Percentiles rank a stretch among this genome's conserved stretches.
These are phyloP conservation scores for Fraxinus quadrangulata DNA, from an alignment of 257 asterid genomes.

Conservation along the genomic window DNA sequence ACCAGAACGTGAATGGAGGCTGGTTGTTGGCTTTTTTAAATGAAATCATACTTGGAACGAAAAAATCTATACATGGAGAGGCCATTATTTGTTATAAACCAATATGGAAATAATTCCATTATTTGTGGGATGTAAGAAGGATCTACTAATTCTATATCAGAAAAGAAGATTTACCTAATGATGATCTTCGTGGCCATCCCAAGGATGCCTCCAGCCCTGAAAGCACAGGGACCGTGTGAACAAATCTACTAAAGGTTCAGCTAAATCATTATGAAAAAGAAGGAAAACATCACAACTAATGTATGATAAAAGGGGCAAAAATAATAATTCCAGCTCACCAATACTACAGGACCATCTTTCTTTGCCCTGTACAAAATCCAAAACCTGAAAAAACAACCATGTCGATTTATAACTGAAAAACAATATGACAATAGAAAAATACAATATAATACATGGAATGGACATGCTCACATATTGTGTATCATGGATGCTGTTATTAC, in stretches of 20 bases:
- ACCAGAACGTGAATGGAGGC: neutral
- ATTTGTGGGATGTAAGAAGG: neutral
- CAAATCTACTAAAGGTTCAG: slow-evolving; percentile 10
- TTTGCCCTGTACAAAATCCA: slow-evolving; percentile 90
- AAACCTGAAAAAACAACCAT: slow-evolving; percentile 53
- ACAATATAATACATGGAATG: neutral
- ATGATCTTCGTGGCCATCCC: slow-evolving; percentile 94
- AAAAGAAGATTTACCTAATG: slow-evolving; percentile 51
- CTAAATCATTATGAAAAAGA: slow-evolving; percentile 15
- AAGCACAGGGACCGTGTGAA: slow-evolving; percentile 17
- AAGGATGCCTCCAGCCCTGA: slow-evolving; percentile 96
- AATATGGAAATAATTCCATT: neutral
- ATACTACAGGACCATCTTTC: slow-evolving; percentile 88
- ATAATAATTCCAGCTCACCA: slow-evolving; percentile 55
- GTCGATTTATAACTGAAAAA: slow-evolving; percentile 5
- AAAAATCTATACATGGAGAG: neutral
- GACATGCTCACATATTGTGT: neutral
- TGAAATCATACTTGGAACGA: neutral
- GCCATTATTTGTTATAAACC: neutral
- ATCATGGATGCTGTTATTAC: neutral
- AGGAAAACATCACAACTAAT: neutral
- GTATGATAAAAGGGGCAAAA: neutral
- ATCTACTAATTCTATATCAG: neutral
- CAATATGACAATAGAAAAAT: neutral
- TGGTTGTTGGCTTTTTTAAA: neutral